phyloP scores from a whole-genome alignment of 441 rosid genomes.

The Arabidopsis lyrata region DNA sequence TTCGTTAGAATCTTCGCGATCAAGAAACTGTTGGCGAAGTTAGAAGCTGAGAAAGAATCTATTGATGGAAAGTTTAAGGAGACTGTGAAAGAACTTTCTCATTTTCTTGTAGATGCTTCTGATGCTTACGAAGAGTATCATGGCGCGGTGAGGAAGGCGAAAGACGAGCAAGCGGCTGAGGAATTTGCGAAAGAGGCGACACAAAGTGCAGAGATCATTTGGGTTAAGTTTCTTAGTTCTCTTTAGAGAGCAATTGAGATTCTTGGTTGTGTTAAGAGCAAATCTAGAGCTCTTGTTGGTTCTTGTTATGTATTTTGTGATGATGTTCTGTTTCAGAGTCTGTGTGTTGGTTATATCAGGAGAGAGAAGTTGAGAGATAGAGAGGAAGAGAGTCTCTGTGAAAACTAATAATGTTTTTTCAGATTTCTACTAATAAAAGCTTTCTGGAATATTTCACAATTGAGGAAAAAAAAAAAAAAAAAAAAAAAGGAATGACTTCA shows the following conservation, averaged over 20 bases:
- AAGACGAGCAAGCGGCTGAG: conserved; percentile 41
- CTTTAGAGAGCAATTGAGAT: conserved; percentile 39
- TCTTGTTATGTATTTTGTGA: conserved; percentile 32
- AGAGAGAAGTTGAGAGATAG: conserved; percentile 29
- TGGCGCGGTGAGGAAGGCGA: conserved; percentile 32
- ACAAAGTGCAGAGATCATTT: conserved; percentile 37
- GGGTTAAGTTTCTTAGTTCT: conserved; percentile 45
- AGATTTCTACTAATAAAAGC: conserved; percentile 9
- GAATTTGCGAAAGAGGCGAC: conserved; percentile 42
- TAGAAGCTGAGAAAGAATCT: conserved; percentile 34
- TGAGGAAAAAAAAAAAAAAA: too few species aligned
- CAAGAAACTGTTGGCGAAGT: conserved; percentile 37
- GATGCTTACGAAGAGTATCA: conserved; percentile 45
- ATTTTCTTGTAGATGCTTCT: conserved; percentile 39
- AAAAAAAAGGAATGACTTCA: too few species aligned
- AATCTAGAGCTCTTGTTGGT: conserved; percentile 28
- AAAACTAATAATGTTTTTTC: conserved; percentile 29
- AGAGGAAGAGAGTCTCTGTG: conserved; percentile 5
- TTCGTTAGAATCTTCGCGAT: conserved; percentile 39
- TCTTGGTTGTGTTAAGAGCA: conserved; percentile 20
- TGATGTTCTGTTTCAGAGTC: conserved; percentile 38
- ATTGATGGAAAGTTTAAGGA: conserved; percentile 28
- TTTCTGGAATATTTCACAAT: background rate
- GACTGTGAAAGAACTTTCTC: conserved; percentile 13
- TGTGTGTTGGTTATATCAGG: conserved; percentile 42